Percentiles rank a stretch among this genome's conserved stretches.
Conservation (phyloP, 148 eudicot species). For the Fagopyrum esculentum region DNA sequence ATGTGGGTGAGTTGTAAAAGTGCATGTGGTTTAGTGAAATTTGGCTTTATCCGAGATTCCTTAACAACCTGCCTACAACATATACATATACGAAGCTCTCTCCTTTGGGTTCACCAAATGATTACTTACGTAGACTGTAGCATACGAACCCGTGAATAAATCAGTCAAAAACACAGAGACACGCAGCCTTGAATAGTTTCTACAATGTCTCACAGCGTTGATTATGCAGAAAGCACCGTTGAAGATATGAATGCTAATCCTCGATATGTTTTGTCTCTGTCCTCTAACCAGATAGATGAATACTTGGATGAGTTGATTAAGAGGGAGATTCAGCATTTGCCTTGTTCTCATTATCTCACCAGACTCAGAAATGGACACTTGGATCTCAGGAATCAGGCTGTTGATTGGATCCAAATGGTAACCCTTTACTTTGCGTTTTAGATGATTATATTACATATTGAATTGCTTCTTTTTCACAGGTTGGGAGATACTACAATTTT, state of each 20-base stretch:
- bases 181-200: background rate
- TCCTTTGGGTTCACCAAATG: too few species aligned
- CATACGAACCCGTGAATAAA: too few species aligned
- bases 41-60: too few species aligned
- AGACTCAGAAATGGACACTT: background rate
- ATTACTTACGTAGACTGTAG: too few species aligned
- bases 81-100: too few species aligned
- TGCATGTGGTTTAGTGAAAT: too few species aligned
- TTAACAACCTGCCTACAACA: too few species aligned
- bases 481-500: constrained; percentile 54
- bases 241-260: background rate
- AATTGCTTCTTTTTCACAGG: constrained; percentile 29
- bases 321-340: constrained; percentile 8
- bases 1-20: too few species aligned
- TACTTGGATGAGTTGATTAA: background rate
- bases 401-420: background rate
- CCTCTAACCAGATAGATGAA: background rate
- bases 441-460: background rate
- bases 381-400: background rate
- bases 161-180: too few species aligned
- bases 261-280: background rate
- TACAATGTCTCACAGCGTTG: background rate
- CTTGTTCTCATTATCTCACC: background rate
- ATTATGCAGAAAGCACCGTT: background rate
- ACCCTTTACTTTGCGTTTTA: background rate